A percentile compares a stretch with the other conserved stretches of the same genome.
Conservation (phyloP, 345 rosid genomes). For the Citrus sp. region DNA sequence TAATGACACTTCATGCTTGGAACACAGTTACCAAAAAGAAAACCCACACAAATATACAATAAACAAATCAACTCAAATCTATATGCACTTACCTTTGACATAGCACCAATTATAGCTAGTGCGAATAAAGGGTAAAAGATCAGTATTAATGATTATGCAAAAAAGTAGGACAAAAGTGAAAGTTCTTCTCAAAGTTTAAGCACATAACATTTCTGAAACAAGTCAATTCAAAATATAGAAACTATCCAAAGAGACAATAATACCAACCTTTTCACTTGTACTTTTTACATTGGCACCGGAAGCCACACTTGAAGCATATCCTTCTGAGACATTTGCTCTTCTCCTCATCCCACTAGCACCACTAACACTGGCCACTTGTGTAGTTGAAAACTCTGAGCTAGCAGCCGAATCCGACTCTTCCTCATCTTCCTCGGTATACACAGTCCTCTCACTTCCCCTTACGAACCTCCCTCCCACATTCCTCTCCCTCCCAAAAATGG, state of each 20-base stretch:
- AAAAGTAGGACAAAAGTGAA: not conserved
- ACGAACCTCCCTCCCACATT: constrained; percentile 26
- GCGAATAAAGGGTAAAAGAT: not conserved
- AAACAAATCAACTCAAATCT: not conserved
- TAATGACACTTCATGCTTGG: not conserved
- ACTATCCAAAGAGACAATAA: not conserved
- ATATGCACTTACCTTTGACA: not conserved
- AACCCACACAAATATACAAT: not conserved
- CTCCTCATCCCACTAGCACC: constrained; percentile 38
- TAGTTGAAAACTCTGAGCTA: constrained; percentile 75
- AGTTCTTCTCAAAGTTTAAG: not conserved
- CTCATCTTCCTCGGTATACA: constrained; percentile 56
- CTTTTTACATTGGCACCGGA: constrained; percentile 32
- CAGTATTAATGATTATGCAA: not conserved
- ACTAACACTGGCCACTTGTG: constrained; percentile 47
- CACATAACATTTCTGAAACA: not conserved
- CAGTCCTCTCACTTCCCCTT: constrained; percentile 41
- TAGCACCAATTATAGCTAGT: not conserved
- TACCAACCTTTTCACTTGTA: constrained; percentile 47
- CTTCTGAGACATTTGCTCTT: constrained; percentile 46
- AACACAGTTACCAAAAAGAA: not conserved
- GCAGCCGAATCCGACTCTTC: constrained; percentile 76
- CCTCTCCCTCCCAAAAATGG: constrained; percentile 37
- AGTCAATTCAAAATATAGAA: not conserved
- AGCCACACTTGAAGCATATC: constrained; percentile 51